Evolutionary conservation across 768 basidiomycete species (phyloP).

Genomic region (Calocybe indica): DNA sequence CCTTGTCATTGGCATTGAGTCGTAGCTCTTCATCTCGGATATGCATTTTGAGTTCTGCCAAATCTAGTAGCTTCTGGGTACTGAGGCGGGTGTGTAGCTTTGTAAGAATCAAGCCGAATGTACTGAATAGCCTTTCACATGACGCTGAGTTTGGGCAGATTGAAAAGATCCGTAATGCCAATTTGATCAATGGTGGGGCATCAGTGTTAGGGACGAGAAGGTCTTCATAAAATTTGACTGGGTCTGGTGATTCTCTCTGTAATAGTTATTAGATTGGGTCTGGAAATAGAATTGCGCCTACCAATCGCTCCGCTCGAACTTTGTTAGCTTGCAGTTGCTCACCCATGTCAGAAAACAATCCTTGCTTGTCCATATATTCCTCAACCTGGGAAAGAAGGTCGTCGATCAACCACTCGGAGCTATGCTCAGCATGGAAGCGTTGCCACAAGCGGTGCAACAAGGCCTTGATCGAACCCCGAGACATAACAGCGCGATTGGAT

Average conservation of each 20-base stretch:
- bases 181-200: constrained; percentile 10
- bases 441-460: constrained; percentile 10
- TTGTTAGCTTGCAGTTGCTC: too few species aligned
- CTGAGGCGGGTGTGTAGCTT: constrained; percentile 17
- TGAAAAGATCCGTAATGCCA: constrained; percentile 15
- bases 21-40: too few species aligned
- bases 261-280: too few species aligned
- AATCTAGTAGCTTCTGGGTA: too few species aligned
- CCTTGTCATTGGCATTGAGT: too few species aligned
- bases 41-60: too few species aligned
- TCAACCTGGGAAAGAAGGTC: neutral
- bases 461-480: constrained; percentile 2
- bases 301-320: too few species aligned
- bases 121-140: constrained; percentile 22
- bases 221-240: constrained; percentile 7
- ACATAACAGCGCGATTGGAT: constrained; percentile 7
- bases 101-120: constrained; percentile 20
- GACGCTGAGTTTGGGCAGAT: constrained; percentile 23
- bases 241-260: constrained; percentile 7
- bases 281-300: too few species aligned
- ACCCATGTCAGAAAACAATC: neutral
- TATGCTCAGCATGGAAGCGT: neutral
- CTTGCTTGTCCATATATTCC: neutral
- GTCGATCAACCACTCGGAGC: neutral
- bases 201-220: constrained; percentile 1